phyloP scores from a whole-genome alignment of 495 filamentous ascomycete genomes.

The Penicillium malachiteum region DNA sequence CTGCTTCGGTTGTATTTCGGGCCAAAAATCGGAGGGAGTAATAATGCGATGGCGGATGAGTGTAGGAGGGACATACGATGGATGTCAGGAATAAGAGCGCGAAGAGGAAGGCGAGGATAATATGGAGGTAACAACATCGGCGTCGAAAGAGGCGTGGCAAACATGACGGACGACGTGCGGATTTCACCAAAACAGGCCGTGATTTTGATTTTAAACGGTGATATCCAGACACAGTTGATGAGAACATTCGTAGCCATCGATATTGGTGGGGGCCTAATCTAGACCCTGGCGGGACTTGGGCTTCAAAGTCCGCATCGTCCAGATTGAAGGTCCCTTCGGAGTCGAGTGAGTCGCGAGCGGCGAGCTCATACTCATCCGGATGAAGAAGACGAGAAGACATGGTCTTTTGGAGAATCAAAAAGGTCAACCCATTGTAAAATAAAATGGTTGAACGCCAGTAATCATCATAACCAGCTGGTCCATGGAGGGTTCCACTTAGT shows the following conservation, averaged over 20 bases:
- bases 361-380: slow-evolving; percentile 49
- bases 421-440: no score
- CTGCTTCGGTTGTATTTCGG: slow-evolving; percentile 36
- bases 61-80: slow-evolving; percentile 61
- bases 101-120: slow-evolving; percentile 66
- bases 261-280: slow-evolving; percentile 23
- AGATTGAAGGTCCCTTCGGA: slow-evolving; percentile 49
- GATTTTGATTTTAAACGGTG: slow-evolving; percentile 31
- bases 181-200: slow-evolving; percentile 25
- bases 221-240: slow-evolving; percentile 30
- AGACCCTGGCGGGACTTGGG: slow-evolving; percentile 34
- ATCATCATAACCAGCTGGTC: no score
- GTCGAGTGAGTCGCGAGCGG: slow-evolving; percentile 43
- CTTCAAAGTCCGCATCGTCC: slow-evolving; percentile 50
- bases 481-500: no score
- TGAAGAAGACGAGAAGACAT: slow-evolving; percentile 46
- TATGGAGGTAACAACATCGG: slow-evolving; percentile 61
- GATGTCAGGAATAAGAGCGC: slow-evolving; percentile 53
- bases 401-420: not conserved
- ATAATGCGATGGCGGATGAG: slow-evolving; percentile 52
- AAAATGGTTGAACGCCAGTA: no score
- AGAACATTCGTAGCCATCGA: slow-evolving; percentile 31
- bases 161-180: slow-evolving; percentile 25
- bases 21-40: slow-evolving; percentile 35
- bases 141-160: slow-evolving; percentile 52